These are phyloP conservation scores for Sugiyamaella novakii DNA, from an alignment of 1,139 yeast genomes.

Conservation along the genomic window DNA sequence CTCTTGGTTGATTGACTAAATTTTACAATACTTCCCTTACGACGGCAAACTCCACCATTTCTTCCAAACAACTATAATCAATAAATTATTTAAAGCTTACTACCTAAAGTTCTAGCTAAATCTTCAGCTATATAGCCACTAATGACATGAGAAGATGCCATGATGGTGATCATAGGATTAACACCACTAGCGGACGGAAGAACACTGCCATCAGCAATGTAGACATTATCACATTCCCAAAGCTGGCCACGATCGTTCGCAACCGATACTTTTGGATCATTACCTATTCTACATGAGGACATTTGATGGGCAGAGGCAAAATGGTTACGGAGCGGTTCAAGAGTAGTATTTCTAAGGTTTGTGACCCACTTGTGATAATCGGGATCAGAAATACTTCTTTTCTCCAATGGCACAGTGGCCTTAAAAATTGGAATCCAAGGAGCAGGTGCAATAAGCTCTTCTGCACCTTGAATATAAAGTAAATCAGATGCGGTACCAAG, in stretches of 20 bases:
- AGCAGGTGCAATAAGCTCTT: conserved; percentile 49
- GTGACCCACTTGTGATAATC: conserved; percentile 54
- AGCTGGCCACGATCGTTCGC: conserved; percentile 53
- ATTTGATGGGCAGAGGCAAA: conserved; percentile 65
- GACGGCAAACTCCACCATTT: too few species aligned
- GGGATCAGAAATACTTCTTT: conserved; percentile 48
- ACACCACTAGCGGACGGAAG: conserved; percentile 64
- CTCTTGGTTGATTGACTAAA: too few species aligned
- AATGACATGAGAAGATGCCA: conserved; percentile 39
- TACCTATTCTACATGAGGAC: conserved; percentile 60
- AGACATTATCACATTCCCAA: conserved; percentile 56
- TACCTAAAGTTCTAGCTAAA: conserved; percentile 16
- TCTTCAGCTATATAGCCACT: conserved; percentile 34
- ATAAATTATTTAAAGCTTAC: too few species aligned
- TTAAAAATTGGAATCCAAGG: conserved; percentile 48
- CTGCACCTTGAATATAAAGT: conserved; percentile 56
- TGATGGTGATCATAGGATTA: conserved; percentile 48
- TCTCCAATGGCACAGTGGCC: conserved; percentile 46
- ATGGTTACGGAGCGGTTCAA: conserved; percentile 42
- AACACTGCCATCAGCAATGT: conserved; percentile 59
- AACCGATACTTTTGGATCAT: conserved; percentile 44
- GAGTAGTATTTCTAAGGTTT: conserved; percentile 39
- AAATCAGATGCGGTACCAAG: conserved; percentile 50
- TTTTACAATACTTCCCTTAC: too few species aligned
- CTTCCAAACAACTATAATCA: not conserved